Base-by-base conservation (phyloP, 1,139 yeast genomes). In the Scheffersomyces lignicola region DNA sequence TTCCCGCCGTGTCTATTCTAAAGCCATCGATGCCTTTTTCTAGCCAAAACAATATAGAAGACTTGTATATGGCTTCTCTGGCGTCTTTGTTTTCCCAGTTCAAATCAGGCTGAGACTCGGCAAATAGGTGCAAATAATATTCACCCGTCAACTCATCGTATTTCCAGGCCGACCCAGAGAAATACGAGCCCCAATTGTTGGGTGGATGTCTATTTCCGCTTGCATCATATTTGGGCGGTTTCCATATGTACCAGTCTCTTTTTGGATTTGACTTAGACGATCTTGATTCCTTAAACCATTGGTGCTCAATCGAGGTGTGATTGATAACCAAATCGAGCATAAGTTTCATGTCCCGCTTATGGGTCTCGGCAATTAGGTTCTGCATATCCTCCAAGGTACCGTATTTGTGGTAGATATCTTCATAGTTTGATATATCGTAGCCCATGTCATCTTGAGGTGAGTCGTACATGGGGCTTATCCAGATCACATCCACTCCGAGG, bases 401-500 rank as follows among this genome's bases (percentile, higher is more conserved):
- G 50, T 73, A 78, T 41, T 60, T 59, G 3, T 73, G 69, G 51
- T 75, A 68, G 17, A 77, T 65, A 11, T 57, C 62, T 47, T 72
- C 65, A 51, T 77, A 77, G 54, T 77, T 69, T 18, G 74, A 59
- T 44, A 78, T 73, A 46, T 77, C 83, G 52, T 77, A 77, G 2
- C 83, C 83, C 82, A 77, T 77, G 47, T 78, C 83, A 29, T 71
- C 73, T 48, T 72, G 77, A 3, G 83, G 83, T 2, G 80, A 73
- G 40, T 73, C 77, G 54, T 65, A 76, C 63, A 73, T 71, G 20
- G 83, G 83, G 17, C 74, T 70, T 39, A 76, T 54, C 83, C 83
- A 77, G 24, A 77, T 58, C 16, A 73, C 64, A 40, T 73, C 78
- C 10, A 64, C 63, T 2, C 83, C 83, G 26, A 77, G 58, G 14